Percentiles rank a stretch among this genome's conserved stretches.
Evolutionary conservation across 305 asterid species (phyloP).

Genomic region (Fraxinus ornus): DNA sequence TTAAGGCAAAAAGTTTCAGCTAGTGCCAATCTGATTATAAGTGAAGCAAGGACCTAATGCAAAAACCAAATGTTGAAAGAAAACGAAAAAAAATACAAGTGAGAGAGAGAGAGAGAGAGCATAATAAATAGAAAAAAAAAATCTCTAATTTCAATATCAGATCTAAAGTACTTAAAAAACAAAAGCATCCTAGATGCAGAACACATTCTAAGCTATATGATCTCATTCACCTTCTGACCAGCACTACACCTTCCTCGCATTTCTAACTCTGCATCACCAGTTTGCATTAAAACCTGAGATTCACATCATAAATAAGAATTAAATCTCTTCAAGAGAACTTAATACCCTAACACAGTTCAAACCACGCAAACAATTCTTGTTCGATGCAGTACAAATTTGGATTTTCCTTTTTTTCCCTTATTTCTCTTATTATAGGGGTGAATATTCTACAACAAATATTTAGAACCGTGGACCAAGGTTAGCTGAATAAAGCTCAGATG

Average conservation of each 20-base stretch:
- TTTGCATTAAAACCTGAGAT: constrained; percentile 90
- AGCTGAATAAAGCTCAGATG: not conserved
- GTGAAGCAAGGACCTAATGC: constrained; percentile 89
- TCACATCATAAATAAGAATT: not conserved
- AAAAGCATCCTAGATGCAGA: not conserved
- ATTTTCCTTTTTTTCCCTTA: not conserved
- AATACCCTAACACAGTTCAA: not conserved
- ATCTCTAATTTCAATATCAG: not conserved
- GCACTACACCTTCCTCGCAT: constrained; percentile 99
- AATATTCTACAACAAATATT: not conserved
- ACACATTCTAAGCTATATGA: constrained; percentile 8
- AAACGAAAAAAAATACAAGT: too few species aligned
- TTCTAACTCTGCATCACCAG: constrained; percentile 95
- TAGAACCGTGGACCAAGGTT: not conserved
- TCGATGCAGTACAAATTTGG: not conserved
- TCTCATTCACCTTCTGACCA: constrained; percentile 79
- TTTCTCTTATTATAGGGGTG: not conserved
- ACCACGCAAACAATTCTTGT: not conserved
- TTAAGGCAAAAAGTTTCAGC: constrained; percentile 98
- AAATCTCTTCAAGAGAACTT: not conserved
- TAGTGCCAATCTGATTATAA: constrained; percentile 83
- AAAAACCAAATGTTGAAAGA: not conserved
- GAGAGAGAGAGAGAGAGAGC: not conserved
- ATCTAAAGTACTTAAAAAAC: not conserved
- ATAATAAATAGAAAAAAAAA: not conserved